phyloP scores from a whole-genome alignment of 805 yeast species.

The Myxozyma melibiosi region DNA sequence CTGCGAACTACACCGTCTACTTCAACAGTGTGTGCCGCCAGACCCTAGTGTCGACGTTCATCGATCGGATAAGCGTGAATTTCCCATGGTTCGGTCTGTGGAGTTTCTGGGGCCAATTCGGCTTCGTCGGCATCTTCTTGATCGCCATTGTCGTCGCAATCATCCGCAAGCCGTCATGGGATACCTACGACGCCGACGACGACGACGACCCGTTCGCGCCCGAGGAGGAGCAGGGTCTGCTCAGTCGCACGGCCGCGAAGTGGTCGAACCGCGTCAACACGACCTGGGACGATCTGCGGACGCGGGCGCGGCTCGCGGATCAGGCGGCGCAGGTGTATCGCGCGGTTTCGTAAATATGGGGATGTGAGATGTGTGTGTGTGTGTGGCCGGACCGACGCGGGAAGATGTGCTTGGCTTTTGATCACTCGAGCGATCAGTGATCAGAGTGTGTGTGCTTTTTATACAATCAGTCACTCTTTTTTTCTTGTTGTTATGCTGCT shows the following conservation, averaged over 20 bases:
- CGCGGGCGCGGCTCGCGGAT: constrained; percentile 28
- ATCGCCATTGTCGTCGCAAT: constrained; percentile 26
- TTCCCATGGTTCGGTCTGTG: constrained; percentile 34
- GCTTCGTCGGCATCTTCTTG: constrained; percentile 29
- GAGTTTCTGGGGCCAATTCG: constrained; percentile 34
- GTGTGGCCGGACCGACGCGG: too few relatives aligned
- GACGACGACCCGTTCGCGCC: constrained; percentile 21
- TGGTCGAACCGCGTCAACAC: constrained; percentile 22
- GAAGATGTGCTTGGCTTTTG: too few relatives aligned
- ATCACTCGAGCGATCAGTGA: too few relatives aligned
- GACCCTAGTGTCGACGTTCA: constrained; percentile 32
- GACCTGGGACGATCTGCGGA: constrained; percentile 31
- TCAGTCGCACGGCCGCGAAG: constrained; percentile 29
- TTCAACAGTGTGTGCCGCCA: constrained; percentile 31
- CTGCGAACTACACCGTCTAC: constrained; percentile 18
- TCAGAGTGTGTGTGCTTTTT: too few relatives aligned
- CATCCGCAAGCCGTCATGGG: constrained; percentile 26
- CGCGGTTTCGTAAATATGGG: constrained; percentile 1
- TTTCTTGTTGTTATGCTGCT: too few relatives aligned
- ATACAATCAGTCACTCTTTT: too few relatives aligned
- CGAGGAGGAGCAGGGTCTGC: constrained; percentile 27
- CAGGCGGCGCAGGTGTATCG: constrained; percentile 22
- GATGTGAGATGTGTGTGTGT: too few relatives aligned
- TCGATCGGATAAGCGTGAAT: constrained; percentile 31
- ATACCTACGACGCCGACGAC: constrained; percentile 30